Evolutionary conservation across 805 yeast species (phyloP), one percentile per base, ranked within the genome.

Genomic region (Saccharomycopsis sp.): DNA sequence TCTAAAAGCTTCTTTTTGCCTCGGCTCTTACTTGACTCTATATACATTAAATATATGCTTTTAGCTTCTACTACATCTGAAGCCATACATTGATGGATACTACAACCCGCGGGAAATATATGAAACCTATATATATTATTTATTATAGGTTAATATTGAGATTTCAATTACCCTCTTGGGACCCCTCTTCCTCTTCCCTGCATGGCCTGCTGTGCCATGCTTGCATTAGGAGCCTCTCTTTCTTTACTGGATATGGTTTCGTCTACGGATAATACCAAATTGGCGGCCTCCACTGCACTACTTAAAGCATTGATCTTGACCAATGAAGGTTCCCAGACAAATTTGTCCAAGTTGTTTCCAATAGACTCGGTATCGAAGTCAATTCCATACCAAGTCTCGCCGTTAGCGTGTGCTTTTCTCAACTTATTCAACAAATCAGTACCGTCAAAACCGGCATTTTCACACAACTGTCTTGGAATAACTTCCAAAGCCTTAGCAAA

Each of bases 391-490:
- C 97, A 89, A 52, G 74, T 78, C 67, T 93, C 96, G 62, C 96
- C 97, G 70, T 88, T 88, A 56, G 96, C 94, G 68, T 94, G 99
- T 19, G 89, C 86, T 81, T 94, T 87, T 74, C 99, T 84, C 68
- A 94, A 78, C 68, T 87, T 83, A 72, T 94, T 94, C 66, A 94
- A 82, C 61, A 94, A 75, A 70, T 94, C 98, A n/a, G 96, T 89
- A 20, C 96, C 96, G 70, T 94, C 99, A 65, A 94, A 85, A 3
- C 99, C 99, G n/a, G 97, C 99, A 72, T 94, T 94, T 70, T 94
- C 99, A 77, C 98, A 93, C 64, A 94, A 79, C 71, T 94, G 98
- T 71, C 98, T 86, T 65, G 99, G 99, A 67, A 94, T 91, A 25
- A 94, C 85, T 75, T 94, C 99, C 59, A 94, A 78, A 0, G 98